These are phyloP conservation scores for Phytophthora pini DNA, from an alignment of 352 stramenopile species.

Conservation along the genomic window DNA sequence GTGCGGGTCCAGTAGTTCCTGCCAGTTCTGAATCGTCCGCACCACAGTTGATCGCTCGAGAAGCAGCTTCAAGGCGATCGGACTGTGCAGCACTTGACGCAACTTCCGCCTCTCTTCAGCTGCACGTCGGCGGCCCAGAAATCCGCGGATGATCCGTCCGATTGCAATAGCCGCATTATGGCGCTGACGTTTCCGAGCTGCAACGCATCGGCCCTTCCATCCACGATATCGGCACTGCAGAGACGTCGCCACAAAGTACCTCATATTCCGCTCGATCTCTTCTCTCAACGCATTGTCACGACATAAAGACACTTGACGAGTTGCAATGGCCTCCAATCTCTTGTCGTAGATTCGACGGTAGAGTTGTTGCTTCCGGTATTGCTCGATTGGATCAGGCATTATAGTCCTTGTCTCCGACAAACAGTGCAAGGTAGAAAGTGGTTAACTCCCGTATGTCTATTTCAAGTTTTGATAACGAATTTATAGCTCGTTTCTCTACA, in stretches of 20 bases:
- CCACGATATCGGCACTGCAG: slow-evolving; percentile 72
- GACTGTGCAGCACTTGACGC: slow-evolving; percentile 72
- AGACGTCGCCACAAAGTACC: slow-evolving; percentile 72
- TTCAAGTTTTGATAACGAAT: slow-evolving; percentile 25
- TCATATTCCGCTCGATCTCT: slow-evolving; percentile 79
- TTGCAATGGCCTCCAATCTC: slow-evolving; percentile 50
- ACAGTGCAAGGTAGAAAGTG: background rate
- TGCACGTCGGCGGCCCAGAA: slow-evolving; percentile 52
- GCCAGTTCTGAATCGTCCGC: slow-evolving; percentile 72
- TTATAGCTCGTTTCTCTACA: slow-evolving; percentile 12
- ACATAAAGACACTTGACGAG: slow-evolving; percentile 50
- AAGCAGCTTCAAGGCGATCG: slow-evolving; percentile 67
- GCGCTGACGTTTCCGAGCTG: slow-evolving; percentile 33
- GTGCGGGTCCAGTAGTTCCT: slow-evolving; percentile 79
- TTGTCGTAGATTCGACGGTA: slow-evolving; percentile 65
- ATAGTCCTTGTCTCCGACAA: background rate
- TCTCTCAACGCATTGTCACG: slow-evolving; percentile 71
- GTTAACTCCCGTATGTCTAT: slow-evolving; percentile 27
- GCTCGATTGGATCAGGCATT: slow-evolving; percentile 58
- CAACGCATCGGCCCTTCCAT: slow-evolving; percentile 59
- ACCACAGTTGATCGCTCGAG: slow-evolving; percentile 71
- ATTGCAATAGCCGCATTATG: slow-evolving; percentile 66
- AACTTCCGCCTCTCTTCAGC: slow-evolving; percentile 53
- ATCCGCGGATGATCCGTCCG: slow-evolving; percentile 59
- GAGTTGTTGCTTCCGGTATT: slow-evolving; percentile 58